Evolutionary conservation across 2,329 filamentous ascomycete genomes (phyloP).

Genomic region (Phialemonium atrogriseum): DNA sequence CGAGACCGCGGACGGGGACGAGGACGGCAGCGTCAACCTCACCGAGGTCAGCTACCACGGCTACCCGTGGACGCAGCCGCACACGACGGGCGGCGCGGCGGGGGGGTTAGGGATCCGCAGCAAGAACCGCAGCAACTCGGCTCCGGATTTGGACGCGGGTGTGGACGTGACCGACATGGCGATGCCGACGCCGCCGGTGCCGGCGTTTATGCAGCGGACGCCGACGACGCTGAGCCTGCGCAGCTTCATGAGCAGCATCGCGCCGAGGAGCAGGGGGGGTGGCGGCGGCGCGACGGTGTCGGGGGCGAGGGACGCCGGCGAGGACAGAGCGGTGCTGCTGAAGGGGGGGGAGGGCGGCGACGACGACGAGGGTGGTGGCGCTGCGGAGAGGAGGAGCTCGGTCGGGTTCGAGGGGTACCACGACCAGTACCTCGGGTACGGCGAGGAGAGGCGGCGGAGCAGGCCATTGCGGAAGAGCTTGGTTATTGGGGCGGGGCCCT

Average conservation of each 20-base stretch:
- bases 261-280: slow-evolving; percentile 13
- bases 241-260: slow-evolving; percentile 17
- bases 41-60: slow-evolving; percentile 21
- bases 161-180: slow-evolving; percentile 1
- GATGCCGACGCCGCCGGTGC: slow-evolving; percentile 9
- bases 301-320: slow-evolving; percentile 6
- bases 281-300: slow-evolving; percentile 7
- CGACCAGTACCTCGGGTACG: slow-evolving; percentile 12
- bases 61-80: slow-evolving; percentile 19
- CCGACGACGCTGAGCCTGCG: slow-evolving; percentile 20
- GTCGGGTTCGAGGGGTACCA: slow-evolving; percentile 15
- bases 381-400: slow-evolving; percentile 12
- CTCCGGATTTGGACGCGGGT: slow-evolving; percentile 5
- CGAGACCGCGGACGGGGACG: background rate
- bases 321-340: slow-evolving; percentile 10
- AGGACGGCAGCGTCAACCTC: slow-evolving; percentile 17
- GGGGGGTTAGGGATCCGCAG: no score
- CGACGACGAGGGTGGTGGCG: slow-evolving; percentile 1
- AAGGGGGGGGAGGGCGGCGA: no score
- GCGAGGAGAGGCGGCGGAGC: slow-evolving; percentile 7
- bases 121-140: slow-evolving; percentile 12
- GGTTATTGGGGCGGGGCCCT: slow-evolving; percentile 7
- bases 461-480: slow-evolving; percentile 4
- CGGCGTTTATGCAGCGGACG: slow-evolving; percentile 12
- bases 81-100: slow-evolving; percentile 5